Base-by-base conservation (phyloP, 2,329 filamentous ascomycete genomes). In the Aspergillus vadensis region DNA sequence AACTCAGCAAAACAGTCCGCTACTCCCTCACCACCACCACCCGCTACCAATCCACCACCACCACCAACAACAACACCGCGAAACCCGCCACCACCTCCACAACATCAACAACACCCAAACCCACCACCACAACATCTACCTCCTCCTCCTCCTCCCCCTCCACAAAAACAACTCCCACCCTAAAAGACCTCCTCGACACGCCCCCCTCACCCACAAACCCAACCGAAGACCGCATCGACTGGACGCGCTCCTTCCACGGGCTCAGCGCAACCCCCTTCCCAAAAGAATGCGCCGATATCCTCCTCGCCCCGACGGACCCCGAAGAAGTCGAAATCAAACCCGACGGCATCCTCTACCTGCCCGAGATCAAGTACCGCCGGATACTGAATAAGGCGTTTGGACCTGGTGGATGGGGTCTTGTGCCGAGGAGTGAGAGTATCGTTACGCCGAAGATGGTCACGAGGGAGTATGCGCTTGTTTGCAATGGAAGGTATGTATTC, bases 241-340 rank as follows among this genome's bases (percentile, higher is more conserved):
- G 93, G 93, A 86, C 89, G 19, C 87, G 85, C 52, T 96, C 91
- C 14, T 97, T 89, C 81, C 88, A 94, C 75, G 91, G 91, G 12
- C 85, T 97, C 17, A 89, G 88, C 38, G 82, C 84, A 0, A 81
- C 81, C 36, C 84, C 91, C 0, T 96, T 97, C 76, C 81, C 87
- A 3, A 79, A 86, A 49, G 88, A 92, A 76, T 85, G 89, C 56
- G 83, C 86, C 9, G 83, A 86, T 15, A 83, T 91, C 19, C 83
- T 97, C 50, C 84, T 90, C 63, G 81, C 85, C 59, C 87, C 88
- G 1, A 75, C 96, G 12, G 80, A 86, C 57, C 79, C 85, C 0
- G 84, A 88, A 51, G 94, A 98, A 77, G 88, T 99, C 58, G 95
- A 99, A 81, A 90, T 99, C 74, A 99, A 99, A 81, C 94, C 95